phyloP scores from a whole-genome alignment of 2,329 filamentous ascomycete genomes.

The Pseudogymnoascus sp. region DNA sequence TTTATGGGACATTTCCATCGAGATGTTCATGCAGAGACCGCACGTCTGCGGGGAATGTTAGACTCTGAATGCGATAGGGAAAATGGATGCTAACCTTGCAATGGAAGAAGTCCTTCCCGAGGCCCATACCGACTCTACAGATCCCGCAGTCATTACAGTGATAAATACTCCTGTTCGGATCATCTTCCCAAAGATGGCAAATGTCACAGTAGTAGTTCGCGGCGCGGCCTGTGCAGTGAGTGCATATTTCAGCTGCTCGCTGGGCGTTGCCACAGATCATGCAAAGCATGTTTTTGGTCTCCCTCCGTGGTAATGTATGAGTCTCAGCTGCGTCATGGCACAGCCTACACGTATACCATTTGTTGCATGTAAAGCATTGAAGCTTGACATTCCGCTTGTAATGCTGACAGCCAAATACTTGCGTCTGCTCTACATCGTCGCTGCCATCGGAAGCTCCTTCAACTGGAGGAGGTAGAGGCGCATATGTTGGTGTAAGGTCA shows the following conservation, averaged over 20 bases:
- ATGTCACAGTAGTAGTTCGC: conserved; percentile 90
- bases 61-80: not conserved
- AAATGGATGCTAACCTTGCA: conserved; percentile 65
- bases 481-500: conserved; percentile 63
- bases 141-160: conserved; percentile 96
- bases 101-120: conserved; percentile 96
- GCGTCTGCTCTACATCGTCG: conserved; percentile 21
- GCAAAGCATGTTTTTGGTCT: conserved; percentile 92
- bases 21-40: conserved; percentile 88
- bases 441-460: conserved; percentile 26
- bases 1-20: conserved; percentile 75
- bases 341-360: conserved; percentile 91
- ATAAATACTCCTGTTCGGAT: conserved; percentile 84
- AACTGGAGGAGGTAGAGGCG: conserved; percentile 36
- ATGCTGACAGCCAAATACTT: conserved; percentile 73
- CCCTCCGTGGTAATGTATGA: conserved; percentile 69
- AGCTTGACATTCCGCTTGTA: conserved; percentile 95
- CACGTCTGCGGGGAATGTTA: conserved; percentile 54
- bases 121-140: conserved; percentile 78
- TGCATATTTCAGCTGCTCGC: conserved; percentile 69
- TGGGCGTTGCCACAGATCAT: conserved; percentile 91
- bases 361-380: conserved; percentile 81
- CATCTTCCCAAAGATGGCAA: conserved; percentile 96
- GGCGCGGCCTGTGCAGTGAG: conserved; percentile 65
- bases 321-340: conserved; percentile 83